Percentiles rank a stretch among this genome's conserved stretches.
These are phyloP conservation scores for Cladochytrium replicatum DNA, from an alignment of 192 early-diverging fungal genomes.

Conservation along the genomic window DNA sequence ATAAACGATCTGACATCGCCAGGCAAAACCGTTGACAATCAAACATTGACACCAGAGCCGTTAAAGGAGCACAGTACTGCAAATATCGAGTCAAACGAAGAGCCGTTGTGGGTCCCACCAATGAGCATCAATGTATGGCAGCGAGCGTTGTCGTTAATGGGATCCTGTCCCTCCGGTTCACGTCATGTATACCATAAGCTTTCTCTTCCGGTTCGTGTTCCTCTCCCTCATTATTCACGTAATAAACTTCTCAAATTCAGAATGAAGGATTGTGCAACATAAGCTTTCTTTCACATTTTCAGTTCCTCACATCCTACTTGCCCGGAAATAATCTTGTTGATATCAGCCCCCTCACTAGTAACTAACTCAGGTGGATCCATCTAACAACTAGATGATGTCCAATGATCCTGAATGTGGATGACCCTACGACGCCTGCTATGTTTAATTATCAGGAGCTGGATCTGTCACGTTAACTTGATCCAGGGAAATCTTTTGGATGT, in stretches of 20 bases:
- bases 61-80: too few relatives aligned
- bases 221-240: not conserved
- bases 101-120: too few relatives aligned
- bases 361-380: constrained; percentile 39
- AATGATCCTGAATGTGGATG: not conserved
- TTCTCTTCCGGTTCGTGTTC: constrained; percentile 26
- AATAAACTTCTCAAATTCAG: constrained; percentile 9
- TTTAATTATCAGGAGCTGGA: constrained; percentile 45
- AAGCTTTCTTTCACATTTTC: constrained; percentile 20
- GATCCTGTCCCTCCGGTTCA: too few relatives aligned
- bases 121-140: too few relatives aligned
- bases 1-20: too few relatives aligned
- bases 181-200: constrained; percentile 33
- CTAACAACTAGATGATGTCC: constrained; percentile 36
- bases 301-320: constrained; percentile 30
- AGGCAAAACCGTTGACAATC: too few relatives aligned
- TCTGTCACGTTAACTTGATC: constrained; percentile 41
- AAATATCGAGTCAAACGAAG: too few relatives aligned
- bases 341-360: constrained; percentile 23
- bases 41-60: too few relatives aligned
- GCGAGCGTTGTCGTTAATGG: too few relatives aligned
- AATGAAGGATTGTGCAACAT: constrained; percentile 25
- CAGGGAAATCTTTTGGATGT: constrained; percentile 17
- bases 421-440: constrained; percentile 23
- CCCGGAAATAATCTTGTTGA: constrained; percentile 38